Evolutionary conservation across 306 rosid genomes (phyloP).

Genomic region (Acacia melanoxylon): DNA sequence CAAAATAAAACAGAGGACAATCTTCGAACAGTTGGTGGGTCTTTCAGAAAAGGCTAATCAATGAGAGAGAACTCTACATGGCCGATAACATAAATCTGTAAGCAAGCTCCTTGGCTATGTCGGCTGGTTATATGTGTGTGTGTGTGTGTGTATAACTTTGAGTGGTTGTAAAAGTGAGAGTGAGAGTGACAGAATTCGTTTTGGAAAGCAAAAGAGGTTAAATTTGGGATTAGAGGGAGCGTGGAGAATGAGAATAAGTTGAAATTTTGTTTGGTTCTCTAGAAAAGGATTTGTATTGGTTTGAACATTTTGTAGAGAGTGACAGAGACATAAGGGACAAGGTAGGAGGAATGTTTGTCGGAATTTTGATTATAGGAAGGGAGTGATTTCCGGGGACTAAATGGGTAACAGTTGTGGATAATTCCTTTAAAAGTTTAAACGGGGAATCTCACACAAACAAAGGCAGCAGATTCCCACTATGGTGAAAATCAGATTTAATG

Average conservation of each 20-base stretch:
- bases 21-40: background rate
- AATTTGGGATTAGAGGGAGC: slow-evolving; percentile 10
- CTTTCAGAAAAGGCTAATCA: background rate
- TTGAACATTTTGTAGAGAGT: background rate
- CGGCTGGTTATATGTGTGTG: background rate
- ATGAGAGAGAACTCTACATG: background rate
- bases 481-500: background rate
- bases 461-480: background rate
- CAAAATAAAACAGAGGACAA: background rate
- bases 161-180: background rate
- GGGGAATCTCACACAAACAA: background rate
- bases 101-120: background rate
- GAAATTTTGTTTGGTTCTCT: slow-evolving; percentile 32
- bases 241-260: slow-evolving; percentile 22
- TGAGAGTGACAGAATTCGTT: slow-evolving; percentile 15
- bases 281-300: slow-evolving; percentile 7
- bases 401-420: slow-evolving; percentile 10
- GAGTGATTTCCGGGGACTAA: slow-evolving; percentile 35
- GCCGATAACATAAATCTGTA: background rate
- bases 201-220: background rate
- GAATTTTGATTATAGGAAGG: slow-evolving; percentile 13
- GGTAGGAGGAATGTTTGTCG: slow-evolving; percentile 43
- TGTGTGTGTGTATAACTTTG: background rate
- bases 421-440: background rate
- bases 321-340: slow-evolving; percentile 12